These are phyloP conservation scores for Royoungia palumana DNA, from an alignment of 768 basidiomycete genomes.

Conservation along the genomic window DNA sequence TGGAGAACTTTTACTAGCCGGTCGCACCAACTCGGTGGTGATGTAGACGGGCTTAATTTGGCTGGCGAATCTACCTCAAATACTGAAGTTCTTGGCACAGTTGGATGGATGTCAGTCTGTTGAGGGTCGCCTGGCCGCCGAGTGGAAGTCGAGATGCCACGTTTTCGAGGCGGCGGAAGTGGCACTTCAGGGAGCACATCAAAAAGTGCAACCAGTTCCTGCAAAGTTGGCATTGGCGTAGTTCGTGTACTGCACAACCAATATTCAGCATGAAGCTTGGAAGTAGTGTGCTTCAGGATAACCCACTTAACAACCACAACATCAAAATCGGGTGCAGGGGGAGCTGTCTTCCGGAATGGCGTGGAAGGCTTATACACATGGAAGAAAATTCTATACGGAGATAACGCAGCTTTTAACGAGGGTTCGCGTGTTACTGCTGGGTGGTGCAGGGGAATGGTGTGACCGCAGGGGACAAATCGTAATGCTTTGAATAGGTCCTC, in stretches of 20 bases:
- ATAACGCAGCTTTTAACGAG: neutral
- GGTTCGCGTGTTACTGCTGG: constrained; percentile 5
- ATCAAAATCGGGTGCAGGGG: constrained; percentile 80
- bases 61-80: constrained; percentile 3
- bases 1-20: neutral
- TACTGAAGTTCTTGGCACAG: neutral
- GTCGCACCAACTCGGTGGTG: neutral
- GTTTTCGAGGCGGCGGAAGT: constrained; percentile 55
- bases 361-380: constrained; percentile 91
- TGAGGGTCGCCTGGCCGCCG: constrained; percentile 3
- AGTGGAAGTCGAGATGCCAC: constrained; percentile 3
- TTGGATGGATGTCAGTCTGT: neutral
- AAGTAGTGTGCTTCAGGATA: neutral
- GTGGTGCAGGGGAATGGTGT: constrained; percentile 41
- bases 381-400: constrained; percentile 73
- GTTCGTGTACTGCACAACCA: constrained; percentile 62
- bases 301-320: constrained; percentile 83
- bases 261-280: constrained; percentile 1
- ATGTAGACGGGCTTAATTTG: neutral
- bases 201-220: constrained; percentile 75
- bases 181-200: constrained; percentile 59
- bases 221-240: constrained; percentile 76
- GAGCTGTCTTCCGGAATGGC: constrained; percentile 72
- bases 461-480: constrained; percentile 70
- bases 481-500: constrained; percentile 66